Base-by-base conservation (phyloP, 2,329 filamentous ascomycete species). In the Cercospora berteroae region DNA sequence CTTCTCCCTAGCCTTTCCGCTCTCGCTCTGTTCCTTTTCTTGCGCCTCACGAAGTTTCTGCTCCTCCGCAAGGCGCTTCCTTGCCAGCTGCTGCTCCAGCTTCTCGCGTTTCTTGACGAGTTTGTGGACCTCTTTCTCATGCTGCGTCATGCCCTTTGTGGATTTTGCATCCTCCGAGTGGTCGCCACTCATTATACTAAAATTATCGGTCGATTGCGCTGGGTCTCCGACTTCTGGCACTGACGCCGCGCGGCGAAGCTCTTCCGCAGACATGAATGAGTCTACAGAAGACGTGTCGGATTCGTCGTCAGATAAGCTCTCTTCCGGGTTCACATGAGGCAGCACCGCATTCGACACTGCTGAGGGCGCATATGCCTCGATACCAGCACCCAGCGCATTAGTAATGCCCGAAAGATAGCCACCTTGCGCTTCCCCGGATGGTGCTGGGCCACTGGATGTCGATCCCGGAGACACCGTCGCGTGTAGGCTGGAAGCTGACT, bases 61-160 rank as follows among this genome's bases (percentile, higher is more conserved):
- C 66, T 82, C 82, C 36, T 86, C 85, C 55, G 83, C 86, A 68
- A 86, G 81, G 20, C 84, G 83, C 61, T 85, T 82, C 71, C 85
- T 84, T n/a, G 81, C 81, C 7, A 89, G 80, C 73, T 89, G 89
- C 20, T 88, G 85, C 48, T 90, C 86, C 0, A 91, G 81, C 72
- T 89, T 88, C 58, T 80, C 82, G 8, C 86, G 86, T 65, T 86
- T 86, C 16, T 87, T 83, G 57, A 87, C 82, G 8, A 91, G 83
- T 74, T 89, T 90, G 67, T 82, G 81, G 3, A 93, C 83, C 71
- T 91, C 88, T 73, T 88, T 89, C 29, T 90, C 88, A 68, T 87
- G 77, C 6, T 71, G 67, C 20, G 64, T 69, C 67, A 73, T 60
- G 20, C 67, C 67, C 42, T 67, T 73, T 39, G 64, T 63, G 4